Evolutionary conservation across 768 basidiomycete genomes (phyloP).

Genomic region (Cytidiella melzeri): DNA sequence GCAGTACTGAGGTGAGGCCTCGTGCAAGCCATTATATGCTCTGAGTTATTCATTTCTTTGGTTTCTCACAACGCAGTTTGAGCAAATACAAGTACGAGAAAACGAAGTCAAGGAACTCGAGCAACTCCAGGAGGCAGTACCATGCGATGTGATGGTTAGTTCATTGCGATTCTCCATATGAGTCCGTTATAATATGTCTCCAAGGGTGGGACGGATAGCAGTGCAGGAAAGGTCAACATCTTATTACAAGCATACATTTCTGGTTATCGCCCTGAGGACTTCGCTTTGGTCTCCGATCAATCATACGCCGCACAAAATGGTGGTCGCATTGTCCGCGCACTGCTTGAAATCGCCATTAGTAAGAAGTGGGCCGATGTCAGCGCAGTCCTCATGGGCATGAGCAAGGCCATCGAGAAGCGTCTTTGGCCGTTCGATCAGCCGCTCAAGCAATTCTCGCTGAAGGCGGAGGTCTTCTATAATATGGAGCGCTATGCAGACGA

Average conservation of each 20-base stretch:
- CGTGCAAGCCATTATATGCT: neutral
- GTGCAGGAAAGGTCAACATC: constrained; percentile 89
- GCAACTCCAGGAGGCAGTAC: constrained; percentile 55
- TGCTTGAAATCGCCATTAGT: constrained; percentile 92
- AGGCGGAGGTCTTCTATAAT: constrained; percentile 70
- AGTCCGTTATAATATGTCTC: neutral
- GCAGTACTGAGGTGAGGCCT: constrained; percentile 77
- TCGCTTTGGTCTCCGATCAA: constrained; percentile 92
- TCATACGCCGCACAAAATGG: constrained; percentile 94
- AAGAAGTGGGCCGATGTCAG: constrained; percentile 85
- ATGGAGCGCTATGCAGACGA: constrained; percentile 81
- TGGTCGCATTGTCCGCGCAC: constrained; percentile 88
- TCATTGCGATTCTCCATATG: neutral
- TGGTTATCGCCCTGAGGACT: constrained; percentile 76
- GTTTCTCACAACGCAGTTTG: constrained; percentile 74
- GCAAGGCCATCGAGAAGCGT: constrained; percentile 88
- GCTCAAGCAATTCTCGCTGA: constrained; percentile 74
- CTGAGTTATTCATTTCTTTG: neutral
- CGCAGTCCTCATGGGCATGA: constrained; percentile 77
- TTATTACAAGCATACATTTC: constrained; percentile 90
- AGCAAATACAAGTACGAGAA: constrained; percentile 92
- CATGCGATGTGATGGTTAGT: constrained; percentile 76
- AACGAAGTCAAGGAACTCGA: constrained; percentile 83
- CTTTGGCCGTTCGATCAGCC: constrained; percentile 96
- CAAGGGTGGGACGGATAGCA: constrained; percentile 60